Evolutionary conservation across 2,329 filamentous ascomycete genomes (phyloP), one percentile per base, ranked within the genome.

Genomic region (Alternaria metachromatica): DNA sequence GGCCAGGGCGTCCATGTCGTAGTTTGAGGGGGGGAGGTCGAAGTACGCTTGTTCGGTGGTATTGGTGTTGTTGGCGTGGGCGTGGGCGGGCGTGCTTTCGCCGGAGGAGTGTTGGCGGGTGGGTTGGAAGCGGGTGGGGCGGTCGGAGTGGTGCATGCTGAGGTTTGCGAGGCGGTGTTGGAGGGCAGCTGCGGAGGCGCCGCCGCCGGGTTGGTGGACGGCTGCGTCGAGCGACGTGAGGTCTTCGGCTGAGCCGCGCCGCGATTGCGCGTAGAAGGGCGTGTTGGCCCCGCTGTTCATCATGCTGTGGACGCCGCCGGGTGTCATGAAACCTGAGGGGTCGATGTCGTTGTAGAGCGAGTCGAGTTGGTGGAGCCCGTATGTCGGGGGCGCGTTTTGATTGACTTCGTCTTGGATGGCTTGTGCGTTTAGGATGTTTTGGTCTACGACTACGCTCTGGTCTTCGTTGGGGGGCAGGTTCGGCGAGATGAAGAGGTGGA

Each of bases 401-500:
- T 87, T 86, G 20, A 87, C 85, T 60, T 88, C 83, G 44, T 88
- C 86, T 44, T 85, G 83, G 48, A 86, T 83, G 10, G 82, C 77
- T 60, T 74, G 82, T 23, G 74, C 70, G 9, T 66, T 70, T 28
- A 80, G 79, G 20, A 79, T 58, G 57, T 68, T 67, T 63, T 83
- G 77, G 70, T 84, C 80, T 63, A 80, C 75, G 3, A 74, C 63
- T 3, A 98, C 86, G 72, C 92, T 90, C 72, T 97, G 96, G 64
- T 95, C 88, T 56, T 97, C 93, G 73, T 96, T 93, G 41, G 97
- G 88, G 0, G 93, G 91, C 73, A 97, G 89, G 75, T 96, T 96
- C 0, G 96, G 95, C 6, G 96, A 99, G 70, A 98, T 97, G 81
- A 97, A 97, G 43, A 99, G 90, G 58, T 93, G 93, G 15, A 98